phyloP scores from a whole-genome alignment of 2,329 filamentous ascomycete genomes.

The Bertia moriformis region DNA sequence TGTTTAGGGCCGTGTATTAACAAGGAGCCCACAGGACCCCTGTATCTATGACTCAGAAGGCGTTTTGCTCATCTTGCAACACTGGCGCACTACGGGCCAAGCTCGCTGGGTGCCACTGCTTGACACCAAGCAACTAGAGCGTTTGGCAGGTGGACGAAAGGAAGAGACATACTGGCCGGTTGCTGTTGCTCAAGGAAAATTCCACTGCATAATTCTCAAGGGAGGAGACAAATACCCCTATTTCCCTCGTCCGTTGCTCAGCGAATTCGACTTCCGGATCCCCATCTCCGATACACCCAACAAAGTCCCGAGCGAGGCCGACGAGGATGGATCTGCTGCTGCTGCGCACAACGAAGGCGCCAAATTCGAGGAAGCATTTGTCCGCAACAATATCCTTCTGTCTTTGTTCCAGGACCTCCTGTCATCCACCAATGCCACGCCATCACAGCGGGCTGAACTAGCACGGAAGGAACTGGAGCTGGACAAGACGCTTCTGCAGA shows the following conservation, averaged over 20 bases:
- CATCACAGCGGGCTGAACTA: conserved; percentile 48
- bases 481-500: conserved; percentile 78
- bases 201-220: conserved; percentile 98
- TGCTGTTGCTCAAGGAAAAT: conserved; percentile 77
- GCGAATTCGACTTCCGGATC: conserved; percentile 83
- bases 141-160: conserved; percentile 72
- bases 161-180: conserved; percentile 89
- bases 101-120: conserved; percentile 85
- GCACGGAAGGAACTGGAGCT: conserved; percentile 66
- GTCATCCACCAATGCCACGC: conserved; percentile 46
- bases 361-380: conserved; percentile 52
- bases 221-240: conserved; percentile 85
- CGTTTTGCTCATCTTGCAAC: conserved; percentile 71
- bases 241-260: conserved; percentile 77
- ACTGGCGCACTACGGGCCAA: conserved; percentile 76
- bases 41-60: conserved; percentile 93
- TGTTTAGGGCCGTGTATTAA: background rate
- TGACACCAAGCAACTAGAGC: conserved; percentile 71
- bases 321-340: conserved; percentile 13
- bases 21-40: conserved; percentile 51
- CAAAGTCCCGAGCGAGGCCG: conserved; percentile 18
- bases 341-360: conserved; percentile 26
- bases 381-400: conserved; percentile 59
- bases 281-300: conserved; percentile 48
- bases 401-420: conserved; percentile 65